phyloP scores from a whole-genome alignment of 1,284 basidiomycete species.

The Stereum hirsutum region DNA sequence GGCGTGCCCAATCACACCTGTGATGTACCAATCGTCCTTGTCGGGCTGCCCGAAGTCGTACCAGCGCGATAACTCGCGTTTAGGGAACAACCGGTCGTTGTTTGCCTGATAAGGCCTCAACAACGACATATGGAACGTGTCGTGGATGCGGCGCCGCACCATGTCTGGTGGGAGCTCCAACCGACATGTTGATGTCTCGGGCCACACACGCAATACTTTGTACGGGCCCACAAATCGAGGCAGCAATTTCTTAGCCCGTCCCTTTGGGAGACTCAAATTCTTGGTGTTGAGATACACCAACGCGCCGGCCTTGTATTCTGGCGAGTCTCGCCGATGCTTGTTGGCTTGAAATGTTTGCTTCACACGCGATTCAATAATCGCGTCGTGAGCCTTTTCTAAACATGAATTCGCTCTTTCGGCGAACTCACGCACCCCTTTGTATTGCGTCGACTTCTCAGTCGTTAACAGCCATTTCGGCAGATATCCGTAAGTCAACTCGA shows the following conservation, averaged over 20 bases:
- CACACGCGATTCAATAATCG: neutral
- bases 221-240: neutral
- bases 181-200: neutral
- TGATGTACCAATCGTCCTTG: constrained; percentile 15
- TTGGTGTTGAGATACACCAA: neutral
- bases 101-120: neutral
- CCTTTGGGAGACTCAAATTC: neutral
- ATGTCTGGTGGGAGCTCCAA: neutral
- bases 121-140: neutral
- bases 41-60: constrained; percentile 19
- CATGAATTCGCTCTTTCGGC: neutral
- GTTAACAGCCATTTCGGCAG: constrained; percentile 7
- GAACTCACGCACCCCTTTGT: no score
- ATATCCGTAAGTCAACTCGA: no score
- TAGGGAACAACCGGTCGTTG: neutral
- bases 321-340: neutral
- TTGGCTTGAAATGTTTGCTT: neutral
- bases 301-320: neutral
- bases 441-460: constrained; percentile 8
- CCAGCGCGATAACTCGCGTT: neutral
- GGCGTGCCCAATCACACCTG: constrained; percentile 13
- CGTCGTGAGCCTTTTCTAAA: neutral
- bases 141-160: constrained; percentile 1
- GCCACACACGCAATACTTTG: neutral
- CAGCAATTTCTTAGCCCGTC: neutral